Evolutionary conservation across 2,329 filamentous ascomycete genomes (phyloP), one percentile per base, ranked within the genome.

Genomic region (Aureobasidium musti): DNA sequence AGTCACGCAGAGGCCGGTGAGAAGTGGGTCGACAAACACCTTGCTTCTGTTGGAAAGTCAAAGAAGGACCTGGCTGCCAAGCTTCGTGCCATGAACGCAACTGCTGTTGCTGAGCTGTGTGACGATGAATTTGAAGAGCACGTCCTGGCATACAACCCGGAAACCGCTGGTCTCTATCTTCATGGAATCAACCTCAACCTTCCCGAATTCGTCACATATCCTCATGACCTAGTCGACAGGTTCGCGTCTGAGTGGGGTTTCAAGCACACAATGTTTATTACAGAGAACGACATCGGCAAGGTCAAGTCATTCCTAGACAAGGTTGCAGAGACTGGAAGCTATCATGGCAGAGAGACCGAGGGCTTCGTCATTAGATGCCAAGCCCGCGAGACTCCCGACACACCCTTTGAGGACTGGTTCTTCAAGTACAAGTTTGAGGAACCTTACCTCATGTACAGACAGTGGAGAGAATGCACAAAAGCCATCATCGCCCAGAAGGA

Each of bases 401-500:
- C 77, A 1, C 84, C 86, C 0, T 95, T 88, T 76, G 80, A 86
- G n/a, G 93, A 99, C 77, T 99, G 95, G 95, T 99, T 99, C 79
- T 99, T 99, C 88, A 99, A 99, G 79, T 99, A 93, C 86, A 99
- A 99, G 80, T 99, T 99, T 68, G 95, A 99, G 75, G 95, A 99
- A 79, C 95, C 95, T 0, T 99, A 99, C 76, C 82, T 99, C 68
- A 96, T 99, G 92, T 99, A 98, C 79, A 88, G 95, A 28, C 95
- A 99, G 80, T 99, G 95, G 95, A 89, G 95, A 69, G 95, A 99
- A 80, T 96, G 91, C 76, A 99, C 95, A 49, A 98, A 97, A 77
- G 86, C 91, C 5, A 79, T 98, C 67, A 97, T 99, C 71, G 74
- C 84, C 1, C 90, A 90, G 17, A 90, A 86, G 72, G 79, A 86